Evolutionary conservation across 768 basidiomycete genomes (phyloP).

Genomic region (Boletus sp.): DNA sequence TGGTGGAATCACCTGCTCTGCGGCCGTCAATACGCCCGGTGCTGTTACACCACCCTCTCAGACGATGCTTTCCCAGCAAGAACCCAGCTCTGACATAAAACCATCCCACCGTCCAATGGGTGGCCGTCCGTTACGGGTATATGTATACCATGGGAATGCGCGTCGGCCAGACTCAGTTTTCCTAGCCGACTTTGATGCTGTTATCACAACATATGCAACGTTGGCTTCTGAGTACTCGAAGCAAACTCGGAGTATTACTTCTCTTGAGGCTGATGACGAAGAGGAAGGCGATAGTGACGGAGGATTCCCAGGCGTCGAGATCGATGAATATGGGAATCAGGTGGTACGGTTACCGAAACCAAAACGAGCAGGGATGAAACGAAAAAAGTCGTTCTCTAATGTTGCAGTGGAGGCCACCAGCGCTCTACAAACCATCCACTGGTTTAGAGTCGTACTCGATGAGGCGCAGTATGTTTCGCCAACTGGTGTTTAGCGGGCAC

Average conservation of each 20-base stretch:
- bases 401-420: slow-evolving; percentile 56
- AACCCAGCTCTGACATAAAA: slow-evolving; percentile 23
- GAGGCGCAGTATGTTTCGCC: slow-evolving; percentile 83
- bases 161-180: slow-evolving; percentile 83
- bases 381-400: slow-evolving; percentile 50
- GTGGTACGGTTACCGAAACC: slow-evolving; percentile 56
- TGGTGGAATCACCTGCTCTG: slow-evolving; percentile 41
- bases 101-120: slow-evolving; percentile 37
- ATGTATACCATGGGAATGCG: slow-evolving; percentile 93
- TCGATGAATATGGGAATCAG: slow-evolving; percentile 66
- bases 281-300: slow-evolving; percentile 68
- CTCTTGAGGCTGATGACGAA: slow-evolving; percentile 58
- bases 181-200: slow-evolving; percentile 91
- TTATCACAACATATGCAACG: slow-evolving; percentile 96
- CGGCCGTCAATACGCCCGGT: slow-evolving; percentile 33
- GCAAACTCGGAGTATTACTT: slow-evolving; percentile 64
- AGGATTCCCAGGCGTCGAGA: slow-evolving; percentile 56
- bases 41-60: slow-evolving; percentile 36
- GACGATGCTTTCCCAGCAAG: slow-evolving; percentile 32
- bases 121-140: slow-evolving; percentile 69
- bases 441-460: slow-evolving; percentile 93
- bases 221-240: slow-evolving; percentile 93
- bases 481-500: not conserved
- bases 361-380: slow-evolving; percentile 66
- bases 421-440: slow-evolving; percentile 89